Evolutionary conservation across 2,329 filamentous ascomycete species (phyloP).

Genomic region (Alternaria viburni): DNA sequence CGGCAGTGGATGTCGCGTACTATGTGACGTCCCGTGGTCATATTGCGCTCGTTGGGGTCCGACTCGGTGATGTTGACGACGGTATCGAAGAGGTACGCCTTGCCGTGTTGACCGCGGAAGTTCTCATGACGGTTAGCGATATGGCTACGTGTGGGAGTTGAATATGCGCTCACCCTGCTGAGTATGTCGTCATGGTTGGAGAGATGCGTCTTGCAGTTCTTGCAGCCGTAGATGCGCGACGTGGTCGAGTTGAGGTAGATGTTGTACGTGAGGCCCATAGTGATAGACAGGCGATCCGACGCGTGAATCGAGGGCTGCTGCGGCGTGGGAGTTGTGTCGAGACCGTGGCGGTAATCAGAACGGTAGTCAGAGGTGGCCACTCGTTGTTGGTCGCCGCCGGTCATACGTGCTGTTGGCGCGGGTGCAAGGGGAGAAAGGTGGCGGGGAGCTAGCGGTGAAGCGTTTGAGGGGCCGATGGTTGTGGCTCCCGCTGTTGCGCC

Average conservation of each 20-base stretch:
- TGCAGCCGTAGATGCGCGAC: conserved; percentile 87
- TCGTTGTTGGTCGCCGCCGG: conserved; percentile 13
- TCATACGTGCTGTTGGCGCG: conserved; percentile 14
- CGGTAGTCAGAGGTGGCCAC: conserved; percentile 14
- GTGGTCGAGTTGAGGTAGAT: conserved; percentile 87
- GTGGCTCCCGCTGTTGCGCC: conserved; percentile 17
- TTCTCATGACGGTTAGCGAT: conserved; percentile 64
- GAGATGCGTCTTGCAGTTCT: conserved; percentile 93
- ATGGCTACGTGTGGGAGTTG: background rate
- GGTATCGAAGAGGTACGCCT: conserved; percentile 92
- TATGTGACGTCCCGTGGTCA: conserved; percentile 95
- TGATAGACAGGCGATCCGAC: conserved; percentile 14
- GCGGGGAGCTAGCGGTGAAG: background rate
- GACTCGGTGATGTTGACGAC: conserved; percentile 90
- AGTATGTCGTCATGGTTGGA: conserved; percentile 96
- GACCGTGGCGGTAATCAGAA: conserved; percentile 9
- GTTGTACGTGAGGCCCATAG: conserved; percentile 90
- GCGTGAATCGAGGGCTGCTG: conserved; percentile 5
- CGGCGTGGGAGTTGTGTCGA: conserved; percentile 2
- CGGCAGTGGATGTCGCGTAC: conserved; percentile 92
- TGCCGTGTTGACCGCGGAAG: conserved; percentile 97
- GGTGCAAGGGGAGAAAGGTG: conserved; percentile 1
- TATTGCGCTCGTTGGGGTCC: conserved; percentile 90
- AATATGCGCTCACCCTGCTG: conserved; percentile 70
- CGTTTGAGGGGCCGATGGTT: background rate